These are phyloP conservation scores for Arabidopsis arenosa DNA, from an alignment of 345 rosid genomes.

Conservation along the genomic window DNA sequence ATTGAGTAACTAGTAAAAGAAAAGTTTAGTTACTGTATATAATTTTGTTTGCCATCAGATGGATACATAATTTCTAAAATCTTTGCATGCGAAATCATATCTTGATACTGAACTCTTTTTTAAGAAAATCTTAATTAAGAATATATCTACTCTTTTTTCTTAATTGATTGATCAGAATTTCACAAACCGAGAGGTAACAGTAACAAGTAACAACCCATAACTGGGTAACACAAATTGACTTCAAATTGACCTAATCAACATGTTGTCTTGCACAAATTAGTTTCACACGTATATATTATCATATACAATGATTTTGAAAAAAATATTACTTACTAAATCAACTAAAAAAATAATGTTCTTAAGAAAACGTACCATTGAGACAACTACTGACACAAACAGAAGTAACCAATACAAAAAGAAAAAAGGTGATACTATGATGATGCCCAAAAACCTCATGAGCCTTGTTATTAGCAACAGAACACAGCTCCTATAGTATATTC, in stretches of 20 bases:
- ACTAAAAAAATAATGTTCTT: no score
- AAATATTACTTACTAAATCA: no score
- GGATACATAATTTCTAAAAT: not conserved
- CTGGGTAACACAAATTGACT: not conserved
- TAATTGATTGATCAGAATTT: not conserved
- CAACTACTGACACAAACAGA: no score
- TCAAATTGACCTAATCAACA: no score
- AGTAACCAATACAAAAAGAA: no score
- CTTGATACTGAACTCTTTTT: not conserved
- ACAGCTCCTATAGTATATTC: not conserved
- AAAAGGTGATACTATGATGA: no score
- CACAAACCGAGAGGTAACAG: not conserved
- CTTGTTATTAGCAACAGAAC: not conserved
- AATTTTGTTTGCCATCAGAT: not conserved
- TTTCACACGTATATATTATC: no score
- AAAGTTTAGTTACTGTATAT: not conserved
- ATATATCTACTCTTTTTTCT: not conserved
- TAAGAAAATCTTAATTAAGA: not conserved
- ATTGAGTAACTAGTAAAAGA: not conserved
- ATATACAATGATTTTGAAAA: no score
- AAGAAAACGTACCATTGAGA: no score
- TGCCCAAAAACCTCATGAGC: not conserved
- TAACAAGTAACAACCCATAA: not conserved
- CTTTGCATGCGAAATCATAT: slow-evolving; percentile 5
- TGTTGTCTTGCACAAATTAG: no score